A percentile compares a stretch with the other conserved stretches of the same genome.
Conservation (phyloP, 148 eudicot genomes). For the Arbutus unedo region DNA sequence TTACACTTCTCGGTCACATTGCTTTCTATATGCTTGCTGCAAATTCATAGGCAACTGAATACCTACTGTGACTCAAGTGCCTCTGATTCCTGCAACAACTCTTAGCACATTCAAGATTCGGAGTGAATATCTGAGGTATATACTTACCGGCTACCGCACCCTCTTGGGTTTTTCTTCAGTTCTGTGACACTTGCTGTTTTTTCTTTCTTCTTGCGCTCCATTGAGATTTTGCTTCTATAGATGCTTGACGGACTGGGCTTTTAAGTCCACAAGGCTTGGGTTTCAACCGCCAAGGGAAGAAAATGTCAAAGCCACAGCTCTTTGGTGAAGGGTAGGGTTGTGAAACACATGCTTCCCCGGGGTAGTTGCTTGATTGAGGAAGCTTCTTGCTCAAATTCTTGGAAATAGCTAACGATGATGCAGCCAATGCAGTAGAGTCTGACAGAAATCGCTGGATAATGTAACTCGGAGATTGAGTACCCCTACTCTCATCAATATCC, state of each 20-base stretch:
- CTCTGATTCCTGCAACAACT: neutral
- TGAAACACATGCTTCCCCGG: neutral
- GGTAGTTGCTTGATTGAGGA: neutral
- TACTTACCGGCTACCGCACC: neutral
- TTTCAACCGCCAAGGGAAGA: conserved; percentile 62
- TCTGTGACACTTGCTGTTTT: neutral
- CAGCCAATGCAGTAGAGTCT: conserved; percentile 44
- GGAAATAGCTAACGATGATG: conserved; percentile 22
- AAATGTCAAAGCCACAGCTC: conserved; percentile 56
- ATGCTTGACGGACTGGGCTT: conserved; percentile 39
- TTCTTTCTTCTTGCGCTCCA: conserved; percentile 23
- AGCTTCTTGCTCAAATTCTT: conserved; percentile 4
- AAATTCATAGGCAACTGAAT: neutral
- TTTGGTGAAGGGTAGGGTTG: conserved; percentile 26
- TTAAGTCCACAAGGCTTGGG: conserved; percentile 42
- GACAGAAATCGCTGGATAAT: conserved; percentile 72
- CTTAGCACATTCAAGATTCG: neutral
- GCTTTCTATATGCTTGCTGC: neutral
- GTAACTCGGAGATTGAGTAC: conserved; percentile 39
- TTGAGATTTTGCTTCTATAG: conserved; percentile 31
- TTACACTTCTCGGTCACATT: neutral
- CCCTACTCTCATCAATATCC: conserved; percentile 8
- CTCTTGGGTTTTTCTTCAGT: neutral
- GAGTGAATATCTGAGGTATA: neutral
- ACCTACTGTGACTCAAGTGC: neutral